Conservation (phyloP, 1,139 yeast genomes). For the Saccharomyces hybrid region DNA sequence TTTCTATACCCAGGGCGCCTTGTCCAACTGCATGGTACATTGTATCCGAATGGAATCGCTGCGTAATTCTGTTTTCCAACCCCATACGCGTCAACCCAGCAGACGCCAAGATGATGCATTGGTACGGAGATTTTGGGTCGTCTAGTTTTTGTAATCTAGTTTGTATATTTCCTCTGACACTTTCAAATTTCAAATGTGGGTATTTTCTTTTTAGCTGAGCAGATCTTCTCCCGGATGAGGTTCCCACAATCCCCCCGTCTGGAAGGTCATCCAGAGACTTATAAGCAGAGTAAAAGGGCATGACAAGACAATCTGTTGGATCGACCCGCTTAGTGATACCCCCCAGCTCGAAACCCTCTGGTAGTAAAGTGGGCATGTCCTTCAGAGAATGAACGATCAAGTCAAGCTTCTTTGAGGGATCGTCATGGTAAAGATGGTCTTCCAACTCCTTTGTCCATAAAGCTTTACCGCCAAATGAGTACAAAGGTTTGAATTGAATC, state of each 20-base stretch:
- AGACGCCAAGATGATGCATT: constrained; percentile 81
- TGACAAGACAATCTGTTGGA: constrained; percentile 89
- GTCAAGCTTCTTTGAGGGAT: constrained; percentile 50
- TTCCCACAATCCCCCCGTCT: constrained; percentile 80
- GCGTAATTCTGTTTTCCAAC: constrained; percentile 62
- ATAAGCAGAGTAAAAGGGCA: constrained; percentile 62
- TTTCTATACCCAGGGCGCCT: constrained; percentile 93
- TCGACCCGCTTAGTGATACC: constrained; percentile 81
- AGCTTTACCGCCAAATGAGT: constrained; percentile 92
- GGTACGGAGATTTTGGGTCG: constrained; percentile 54
- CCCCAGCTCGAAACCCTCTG: constrained; percentile 84
- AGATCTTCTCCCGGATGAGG: constrained; percentile 87
- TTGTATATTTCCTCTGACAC: constrained; percentile 82
- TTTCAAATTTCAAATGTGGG: constrained; percentile 57
- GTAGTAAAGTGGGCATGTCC: constrained; percentile 90
- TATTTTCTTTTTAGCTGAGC: constrained; percentile 61
- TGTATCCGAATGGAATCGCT: constrained; percentile 63
- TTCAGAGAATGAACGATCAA: constrained; percentile 89
- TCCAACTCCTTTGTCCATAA: constrained; percentile 96
- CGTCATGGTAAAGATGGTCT: constrained; percentile 57
- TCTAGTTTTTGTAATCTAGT: constrained; percentile 69
- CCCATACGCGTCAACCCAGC: constrained; percentile 82
- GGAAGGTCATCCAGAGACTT: constrained; percentile 68
- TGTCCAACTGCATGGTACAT: constrained; percentile 98
- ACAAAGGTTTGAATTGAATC: constrained; percentile 75